Conservation (phyloP, 192 early-diverging fungal species). For the Powellomyces hirtus region DNA sequence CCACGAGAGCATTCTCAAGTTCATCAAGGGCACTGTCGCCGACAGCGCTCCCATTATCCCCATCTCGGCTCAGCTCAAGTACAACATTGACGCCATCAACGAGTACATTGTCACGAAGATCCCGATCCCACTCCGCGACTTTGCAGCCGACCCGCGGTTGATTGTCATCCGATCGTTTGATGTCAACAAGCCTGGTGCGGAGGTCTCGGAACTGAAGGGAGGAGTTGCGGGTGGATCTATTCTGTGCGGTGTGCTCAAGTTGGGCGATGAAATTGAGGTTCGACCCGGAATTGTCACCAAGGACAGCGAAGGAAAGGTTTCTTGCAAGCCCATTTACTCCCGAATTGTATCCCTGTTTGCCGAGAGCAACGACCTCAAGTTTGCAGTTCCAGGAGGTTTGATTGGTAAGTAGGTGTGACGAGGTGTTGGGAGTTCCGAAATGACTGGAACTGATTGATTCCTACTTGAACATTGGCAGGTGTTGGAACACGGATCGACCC, state of each 20-base stretch:
- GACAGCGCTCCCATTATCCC: slow-evolving; percentile 94
- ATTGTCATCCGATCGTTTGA: slow-evolving; percentile 99
- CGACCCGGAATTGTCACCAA: slow-evolving; percentile 91
- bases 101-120: slow-evolving; percentile 98
- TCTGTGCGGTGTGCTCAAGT: slow-evolving; percentile 79
- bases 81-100: slow-evolving; percentile 96
- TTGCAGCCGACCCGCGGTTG: slow-evolving; percentile 82
- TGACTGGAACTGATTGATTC: no score
- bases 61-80: slow-evolving; percentile 97
- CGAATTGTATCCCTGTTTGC: slow-evolving; percentile 84
- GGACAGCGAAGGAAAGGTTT: slow-evolving; percentile 79
- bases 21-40: slow-evolving; percentile 93
- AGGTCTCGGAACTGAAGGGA: slow-evolving; percentile 89
- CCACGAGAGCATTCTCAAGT: slow-evolving; percentile 85
- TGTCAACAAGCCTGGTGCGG: slow-evolving; percentile 97
- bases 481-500: slow-evolving; percentile 97
- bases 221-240: slow-evolving; percentile 98
- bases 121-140: slow-evolving; percentile 90
- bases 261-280: slow-evolving; percentile 96
- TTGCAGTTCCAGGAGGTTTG: slow-evolving; percentile 98
- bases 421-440: no score
- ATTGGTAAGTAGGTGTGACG: slow-evolving; percentile 65
- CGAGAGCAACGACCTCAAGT: slow-evolving; percentile 87
- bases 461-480: no score
- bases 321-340: slow-evolving; percentile 84